Conservation (phyloP, 2,329 filamentous ascomycete genomes). For the Phialophora chinensis region DNA sequence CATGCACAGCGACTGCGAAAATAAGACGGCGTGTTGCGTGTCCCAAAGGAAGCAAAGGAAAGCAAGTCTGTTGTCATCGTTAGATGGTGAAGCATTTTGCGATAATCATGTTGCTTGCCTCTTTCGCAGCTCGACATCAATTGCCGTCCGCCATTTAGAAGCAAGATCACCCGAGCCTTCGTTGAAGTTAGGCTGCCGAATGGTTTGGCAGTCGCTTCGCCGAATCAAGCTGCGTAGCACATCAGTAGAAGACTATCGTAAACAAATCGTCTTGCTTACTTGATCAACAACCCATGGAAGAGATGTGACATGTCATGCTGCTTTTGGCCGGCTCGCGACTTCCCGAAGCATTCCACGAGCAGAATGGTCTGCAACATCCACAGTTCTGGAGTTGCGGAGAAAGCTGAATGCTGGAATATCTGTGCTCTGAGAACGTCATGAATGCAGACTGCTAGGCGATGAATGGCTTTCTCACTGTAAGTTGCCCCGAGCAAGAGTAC, state of each 20-base stretch:
- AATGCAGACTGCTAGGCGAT: conserved; percentile 66
- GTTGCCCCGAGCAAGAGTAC: conserved; percentile 67
- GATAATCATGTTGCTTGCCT: too few relatives aligned
- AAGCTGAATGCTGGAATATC: conserved; percentile 64
- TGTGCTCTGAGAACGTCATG: conserved; percentile 65
- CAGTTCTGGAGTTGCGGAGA: conserved; percentile 63
- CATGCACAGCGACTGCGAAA: conserved; percentile 71
- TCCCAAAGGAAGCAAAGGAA: conserved; percentile 71
- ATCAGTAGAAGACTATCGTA: neutral
- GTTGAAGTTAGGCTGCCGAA: conserved; percentile 40
- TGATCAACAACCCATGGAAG: conserved; percentile 63
- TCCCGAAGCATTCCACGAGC: conserved; percentile 69
- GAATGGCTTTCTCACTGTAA: conserved; percentile 64
- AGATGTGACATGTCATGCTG: conserved; percentile 69
- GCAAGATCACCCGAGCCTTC: conserved; percentile 47
- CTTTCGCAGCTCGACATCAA: conserved; percentile 64
- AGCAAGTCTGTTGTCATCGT: conserved; percentile 48
- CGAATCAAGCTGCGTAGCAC: conserved; percentile 50
- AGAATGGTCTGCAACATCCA: conserved; percentile 68
- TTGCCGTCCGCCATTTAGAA: conserved; percentile 60
- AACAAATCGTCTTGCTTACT: conserved; percentile 38
- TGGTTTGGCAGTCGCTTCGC: conserved; percentile 58
- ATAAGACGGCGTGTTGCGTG: conserved; percentile 67
- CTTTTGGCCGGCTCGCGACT: conserved; percentile 66
- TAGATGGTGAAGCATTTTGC: too few relatives aligned